Evolutionary conservation across 148 eudicot genomes (phyloP).

Genomic region (Vaccinium vitisidaea): DNA sequence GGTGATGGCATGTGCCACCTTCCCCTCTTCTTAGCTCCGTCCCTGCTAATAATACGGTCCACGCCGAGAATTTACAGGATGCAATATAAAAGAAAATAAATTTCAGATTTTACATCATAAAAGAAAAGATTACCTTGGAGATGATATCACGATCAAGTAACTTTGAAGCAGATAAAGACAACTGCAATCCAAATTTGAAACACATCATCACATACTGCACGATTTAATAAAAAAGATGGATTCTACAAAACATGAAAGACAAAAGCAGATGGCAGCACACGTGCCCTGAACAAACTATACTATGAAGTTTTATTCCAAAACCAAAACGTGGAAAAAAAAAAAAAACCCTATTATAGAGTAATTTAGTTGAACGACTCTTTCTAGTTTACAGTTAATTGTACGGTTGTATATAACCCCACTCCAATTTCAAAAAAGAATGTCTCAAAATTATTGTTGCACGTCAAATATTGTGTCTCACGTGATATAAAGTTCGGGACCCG

Average conservation of each 20-base stretch:
- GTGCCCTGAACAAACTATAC: neutral
- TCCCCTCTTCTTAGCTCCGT: too few relatives aligned
- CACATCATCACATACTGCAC: neutral
- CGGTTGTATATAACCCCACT: neutral
- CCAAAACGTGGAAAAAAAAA: too few relatives aligned
- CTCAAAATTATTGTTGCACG: neutral
- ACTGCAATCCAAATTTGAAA: constrained; percentile 44
- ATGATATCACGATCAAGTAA: constrained; percentile 64
- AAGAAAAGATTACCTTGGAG: constrained; percentile 58
- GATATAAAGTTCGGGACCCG: neutral
- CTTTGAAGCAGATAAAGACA: constrained; percentile 72
- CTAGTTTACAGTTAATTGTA: neutral
- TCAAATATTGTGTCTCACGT: neutral
- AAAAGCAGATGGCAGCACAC: neutral
- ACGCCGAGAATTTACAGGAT: neutral
- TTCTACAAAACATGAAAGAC: neutral
- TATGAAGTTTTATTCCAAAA: neutral
- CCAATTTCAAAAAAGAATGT: neutral
- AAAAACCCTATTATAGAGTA: neutral
- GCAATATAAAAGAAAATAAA: neutral
- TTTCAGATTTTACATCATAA: neutral
- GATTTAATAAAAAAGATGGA: neutral
- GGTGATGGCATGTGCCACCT: too few relatives aligned
- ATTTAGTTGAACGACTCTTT: neutral
- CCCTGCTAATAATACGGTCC: neutral